Evolutionary conservation across 352 stramenopile species (phyloP), one percentile per base, ranked within the genome.

Genomic region (Pythium myriotylum): DNA sequence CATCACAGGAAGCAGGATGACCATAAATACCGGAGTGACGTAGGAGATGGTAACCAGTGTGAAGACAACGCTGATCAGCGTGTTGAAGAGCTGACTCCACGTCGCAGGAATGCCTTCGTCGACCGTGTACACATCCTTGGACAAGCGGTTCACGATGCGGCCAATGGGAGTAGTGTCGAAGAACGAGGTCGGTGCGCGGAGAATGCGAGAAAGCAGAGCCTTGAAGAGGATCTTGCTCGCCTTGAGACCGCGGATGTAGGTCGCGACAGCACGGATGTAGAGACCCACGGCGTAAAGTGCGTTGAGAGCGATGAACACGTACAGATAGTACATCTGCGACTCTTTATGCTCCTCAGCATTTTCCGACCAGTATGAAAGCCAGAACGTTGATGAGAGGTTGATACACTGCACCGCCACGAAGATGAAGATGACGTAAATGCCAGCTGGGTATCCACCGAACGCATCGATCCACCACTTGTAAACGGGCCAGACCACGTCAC

Each of bases 341-440:
- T 76, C 50, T n/a, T 54, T 56, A 33, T 79, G 51, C 0, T 50
- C 16, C 24, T 68, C 50, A 1, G 70, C 58, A 50, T 95, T 75
- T 19, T 89, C 68, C 20, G 89, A 88, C 89, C 92, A 98, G 64
- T 94, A 91, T n/a, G 89, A 95, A 6, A 98, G 59, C 84, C 88
- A 98, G n/a, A 63, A 97, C 67, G 66, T 96, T 58, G 65, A 92
- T 43, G 65, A 84, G 64, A 90, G 59, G 32, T 84, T 86, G 54
- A 88, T 64, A 35, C 42, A 62, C 29, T 87, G 81, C 23, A 70
- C 72, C 13, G 49, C 52, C 13, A 85, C 68, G 45, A 83, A 88
- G 24, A 79, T 72, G 5, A 72, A 10, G 23, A 89, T 69, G 26
- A 86, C 67, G 35, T 72, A 40, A 10, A 81, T 7, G 42, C 70